Evolutionary conservation across 352 stramenopile genomes (phyloP), one percentile per base, ranked within the genome.

Genomic region (Globisporangium ultimum): DNA sequence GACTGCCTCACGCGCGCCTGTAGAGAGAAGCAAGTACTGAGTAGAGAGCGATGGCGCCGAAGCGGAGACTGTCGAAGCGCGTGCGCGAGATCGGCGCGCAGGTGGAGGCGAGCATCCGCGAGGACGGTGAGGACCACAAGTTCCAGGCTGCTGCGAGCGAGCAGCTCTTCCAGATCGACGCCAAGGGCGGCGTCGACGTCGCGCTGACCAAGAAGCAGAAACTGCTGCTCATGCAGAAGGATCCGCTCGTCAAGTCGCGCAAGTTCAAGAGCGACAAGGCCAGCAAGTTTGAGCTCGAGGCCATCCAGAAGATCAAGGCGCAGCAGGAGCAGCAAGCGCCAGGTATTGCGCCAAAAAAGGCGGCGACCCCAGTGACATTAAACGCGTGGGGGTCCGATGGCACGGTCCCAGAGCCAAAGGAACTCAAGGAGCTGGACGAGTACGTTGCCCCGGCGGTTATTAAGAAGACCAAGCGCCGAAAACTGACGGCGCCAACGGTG

Each of bases 161-260:
- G n/a, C 68, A 91, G 67, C 75, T 95, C 20, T 95, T 92, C 70
- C 78, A 89, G 60, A 71, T 93, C 50, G 86, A 95, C 73, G 89
- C 68, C 60, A 74, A 76, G 43, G 86, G 86, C 48, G 83, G 76
- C 41, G 66, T 41, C 15, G 46, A 55, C 7, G 65, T 64, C 18
- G 51, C 48, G n/a, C 64, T 89, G 24, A 78, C 69, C 48, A 93
- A 93, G 76, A 87, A 85, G 60, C 76, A 91, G 56, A 84, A 85
- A 61, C 66, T 82, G 17, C 66, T 81, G 58, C 38, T 77, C 40
- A 52, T 77, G 49, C 67, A 88, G 36, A 91, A 91, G 53, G 76
- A 91, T 63, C 84, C 84, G 22, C 42, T 90, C 43, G 60, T 91
- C 72, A 75, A 89, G 68, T 78, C 76, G 56, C 78, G 79, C 66